Evolutionary conservation across 371 early-diverging fungal genomes (phyloP).

Genomic region (Choanephora cucurbitarum): DNA sequence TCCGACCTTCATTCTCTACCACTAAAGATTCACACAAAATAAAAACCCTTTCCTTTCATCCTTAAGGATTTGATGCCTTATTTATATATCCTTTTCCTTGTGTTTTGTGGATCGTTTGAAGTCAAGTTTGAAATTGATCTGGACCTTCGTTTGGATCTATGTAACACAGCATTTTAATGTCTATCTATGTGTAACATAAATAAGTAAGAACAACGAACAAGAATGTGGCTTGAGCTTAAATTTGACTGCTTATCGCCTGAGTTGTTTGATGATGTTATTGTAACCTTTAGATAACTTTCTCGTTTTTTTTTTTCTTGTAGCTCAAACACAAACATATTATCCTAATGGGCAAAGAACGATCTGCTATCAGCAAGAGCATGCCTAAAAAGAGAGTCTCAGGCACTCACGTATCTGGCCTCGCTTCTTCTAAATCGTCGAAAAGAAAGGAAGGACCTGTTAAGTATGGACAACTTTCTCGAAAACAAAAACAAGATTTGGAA

Average conservation of each 20-base stretch:
- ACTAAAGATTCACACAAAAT: too few species aligned
- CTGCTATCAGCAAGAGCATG: slow-evolving; percentile 35
- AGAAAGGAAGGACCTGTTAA: slow-evolving; percentile 37
- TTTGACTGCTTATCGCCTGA: not conserved
- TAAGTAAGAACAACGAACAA: too few species aligned
- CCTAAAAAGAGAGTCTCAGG: slow-evolving; percentile 25
- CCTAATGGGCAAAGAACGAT: slow-evolving; percentile 27
- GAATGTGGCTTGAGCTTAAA: too few species aligned
- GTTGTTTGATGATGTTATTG: not conserved
- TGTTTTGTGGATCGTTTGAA: too few species aligned
- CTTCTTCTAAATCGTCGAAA: slow-evolving; percentile 27
- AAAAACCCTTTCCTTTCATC: too few species aligned
- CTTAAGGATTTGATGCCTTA: too few species aligned
- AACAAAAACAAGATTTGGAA: slow-evolving; percentile 60
- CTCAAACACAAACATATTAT: not conserved
- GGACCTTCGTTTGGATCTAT: too few species aligned
- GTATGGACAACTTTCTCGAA: slow-evolving; percentile 52
- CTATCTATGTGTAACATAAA: too few species aligned
- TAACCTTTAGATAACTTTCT: not conserved
- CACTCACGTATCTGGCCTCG: slow-evolving; percentile 34
- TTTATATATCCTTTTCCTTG: too few species aligned
- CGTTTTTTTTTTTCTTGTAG: not conserved
- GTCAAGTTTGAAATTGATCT: too few species aligned
- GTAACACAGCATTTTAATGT: too few species aligned
- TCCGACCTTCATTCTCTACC: too few species aligned